Evolutionary conservation across 2,329 filamentous ascomycete species (phyloP), one percentile per base, ranked within the genome.

Genomic region (Fusarium decemcellulare): DNA sequence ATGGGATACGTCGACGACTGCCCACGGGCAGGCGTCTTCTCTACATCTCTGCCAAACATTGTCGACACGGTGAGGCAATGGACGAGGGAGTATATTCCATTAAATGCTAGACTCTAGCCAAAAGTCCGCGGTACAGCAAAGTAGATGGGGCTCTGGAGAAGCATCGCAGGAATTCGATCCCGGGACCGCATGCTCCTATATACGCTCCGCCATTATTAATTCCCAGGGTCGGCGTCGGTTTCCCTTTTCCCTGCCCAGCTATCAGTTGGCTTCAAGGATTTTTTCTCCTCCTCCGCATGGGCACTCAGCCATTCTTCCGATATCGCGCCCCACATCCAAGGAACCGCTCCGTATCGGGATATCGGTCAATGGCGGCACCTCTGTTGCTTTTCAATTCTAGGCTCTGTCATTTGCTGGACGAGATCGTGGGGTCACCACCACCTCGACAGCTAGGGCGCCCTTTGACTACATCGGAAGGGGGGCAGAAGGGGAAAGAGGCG

Each of bases 31-130:
- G 56, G 56, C 30, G 55, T 63, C 58, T 73, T 72, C 43, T 74
- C 67, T 61, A 63, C 65, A 56, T 72, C 71, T 44, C 56, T 63
- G 30, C 50, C 47, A 63, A 72, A 61, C 71, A 73, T 73, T 67
- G 62, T 67, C 16, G 50, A 63, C 47, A 43, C 18, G 46, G 37
- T 60, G 29, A 47, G 47, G 54, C 23, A 43, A n/a, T 34, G 36
- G 34, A 37, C 51, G 57, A 46, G 51, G 47, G 47, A 27, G 50
- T 50, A 29, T 52, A 29, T 57, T 51, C 61, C 54, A 65, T 72
- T 18, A 36, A 43, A 53, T 48, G 51, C 59, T 59, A 46, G 50
- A 54, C 50, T 29, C 47, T 51, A 23, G 18, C 18, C 18, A 23
- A 23, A 23, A 23, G 18, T 23, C 18, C 4, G 18, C 18, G 4